These are phyloP conservation scores for Chrysopogon serrulatus DNA, from an alignment of 176 grass and related monocot genomes.

Conservation along the genomic window DNA sequence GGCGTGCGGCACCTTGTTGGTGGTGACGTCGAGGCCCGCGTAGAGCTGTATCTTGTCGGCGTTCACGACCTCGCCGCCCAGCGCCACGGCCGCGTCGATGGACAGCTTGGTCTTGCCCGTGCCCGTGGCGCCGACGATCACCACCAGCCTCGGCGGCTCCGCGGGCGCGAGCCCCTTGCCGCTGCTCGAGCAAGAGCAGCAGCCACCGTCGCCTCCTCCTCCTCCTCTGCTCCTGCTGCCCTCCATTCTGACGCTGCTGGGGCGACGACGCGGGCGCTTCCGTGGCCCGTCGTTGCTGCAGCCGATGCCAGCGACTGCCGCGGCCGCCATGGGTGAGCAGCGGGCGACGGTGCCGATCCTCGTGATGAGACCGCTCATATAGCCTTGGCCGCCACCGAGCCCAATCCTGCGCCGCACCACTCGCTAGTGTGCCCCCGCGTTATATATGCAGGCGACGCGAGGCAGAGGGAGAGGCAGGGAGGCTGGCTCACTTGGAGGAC, in stretches of 20 bases:
- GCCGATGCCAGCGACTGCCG: slow-evolving; percentile 15
- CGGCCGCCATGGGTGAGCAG: slow-evolving; percentile 33
- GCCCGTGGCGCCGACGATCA: slow-evolving; percentile 83
- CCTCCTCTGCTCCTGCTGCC: neutral
- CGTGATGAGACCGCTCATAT: slow-evolving; percentile 28
- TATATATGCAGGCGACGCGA: neutral
- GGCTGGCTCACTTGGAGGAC: neutral
- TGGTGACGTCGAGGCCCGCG: slow-evolving; percentile 76
- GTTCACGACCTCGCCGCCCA: slow-evolving; percentile 80
- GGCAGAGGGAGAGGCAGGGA: neutral
- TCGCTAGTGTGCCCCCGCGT: neutral
- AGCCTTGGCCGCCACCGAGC: slow-evolving; percentile 1
- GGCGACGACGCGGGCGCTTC: slow-evolving; percentile 8
- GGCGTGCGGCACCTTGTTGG: slow-evolving; percentile 63
- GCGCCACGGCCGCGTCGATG: slow-evolving; percentile 57
- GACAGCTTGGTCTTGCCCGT: slow-evolving; percentile 92
- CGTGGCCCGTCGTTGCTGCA: neutral
- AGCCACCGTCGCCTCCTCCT: neutral
- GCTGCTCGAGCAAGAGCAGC: slow-evolving; percentile 1
- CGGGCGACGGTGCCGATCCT: slow-evolving; percentile 23
- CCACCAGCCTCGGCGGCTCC: slow-evolving; percentile 29
- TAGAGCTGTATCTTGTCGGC: slow-evolving; percentile 96
- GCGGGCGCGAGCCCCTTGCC: neutral
- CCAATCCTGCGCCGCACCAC: neutral
- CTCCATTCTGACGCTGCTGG: slow-evolving; percentile 6